Evolutionary conservation across 768 basidiomycete species (phyloP), one percentile per base, ranked within the genome.

Genomic region (Mrakia gelida): DNA sequence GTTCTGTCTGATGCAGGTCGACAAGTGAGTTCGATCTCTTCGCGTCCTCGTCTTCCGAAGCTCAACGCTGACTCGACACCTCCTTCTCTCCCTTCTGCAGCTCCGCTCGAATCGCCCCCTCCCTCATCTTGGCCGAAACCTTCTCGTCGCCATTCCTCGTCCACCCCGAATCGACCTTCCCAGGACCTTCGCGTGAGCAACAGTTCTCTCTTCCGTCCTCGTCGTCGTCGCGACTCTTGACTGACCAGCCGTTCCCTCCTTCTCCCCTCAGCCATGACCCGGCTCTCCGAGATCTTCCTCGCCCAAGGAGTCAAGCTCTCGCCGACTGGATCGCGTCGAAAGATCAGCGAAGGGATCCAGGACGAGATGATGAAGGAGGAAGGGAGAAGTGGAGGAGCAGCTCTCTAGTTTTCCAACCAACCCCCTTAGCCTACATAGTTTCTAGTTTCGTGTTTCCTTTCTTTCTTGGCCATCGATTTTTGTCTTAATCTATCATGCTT

Each of bases 1-100:
- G 80, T 87, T 97, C 86, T 89, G 93, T 80, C 87, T 98, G 80
- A 91, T 95, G 89, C 93, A 94, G 82, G 88, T 98, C 81, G 92
- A 92, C 84, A 89, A 90, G 95, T 97, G 85, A 90, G 95, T 89
- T 70, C 32, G 38, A 41, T 34, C 68, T 11, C 4, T 26, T 28
- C n/a, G 15, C 54, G 23, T 43, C 15, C 30, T 15, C 32, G 15
- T 32, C 15, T 7, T 30, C 13, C 71, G 34, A 32, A 34, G 28
- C 45, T 30, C 38, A 38, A 41, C 73, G 73, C 32, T 26, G 70
- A 21, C 28, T 13, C 5, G 21, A 26, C 18, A 10, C 16, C 30
- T 52, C 13, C 3, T 28, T 7, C 16, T 52, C 32, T 41, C 4
- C 52, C 7, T 52, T 13, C 18, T 52, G 15, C 41, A n/a, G 74